These are phyloP conservation scores for Rhododendron mucronatum DNA, from an alignment of 148 eudicot species.

Conservation along the genomic window DNA sequence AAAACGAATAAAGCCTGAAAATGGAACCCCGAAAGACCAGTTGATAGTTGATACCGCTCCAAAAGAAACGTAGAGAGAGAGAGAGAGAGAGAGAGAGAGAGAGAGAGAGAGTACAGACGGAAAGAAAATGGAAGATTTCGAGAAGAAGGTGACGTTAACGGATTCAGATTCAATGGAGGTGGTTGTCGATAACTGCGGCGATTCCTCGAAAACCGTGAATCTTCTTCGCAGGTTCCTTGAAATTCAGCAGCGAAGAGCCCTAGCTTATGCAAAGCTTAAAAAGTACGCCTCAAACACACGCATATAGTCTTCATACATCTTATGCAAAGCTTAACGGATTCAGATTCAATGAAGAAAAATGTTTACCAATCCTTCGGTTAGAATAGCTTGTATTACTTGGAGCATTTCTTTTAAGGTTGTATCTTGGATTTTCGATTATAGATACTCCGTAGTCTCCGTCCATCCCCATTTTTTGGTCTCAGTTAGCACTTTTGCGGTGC, in stretches of 20 bases:
- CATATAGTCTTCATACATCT: not conserved
- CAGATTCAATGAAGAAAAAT: not conserved
- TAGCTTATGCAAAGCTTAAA: constrained; percentile 68
- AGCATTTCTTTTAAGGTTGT: not conserved
- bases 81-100: not conserved
- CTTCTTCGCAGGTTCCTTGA: constrained; percentile 10
- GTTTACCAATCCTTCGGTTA: not conserved
- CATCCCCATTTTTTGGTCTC: not conserved
- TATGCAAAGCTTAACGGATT: not conserved
- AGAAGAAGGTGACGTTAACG: constrained; percentile 25
- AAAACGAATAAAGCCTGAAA: too few species aligned
- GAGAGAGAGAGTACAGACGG: not conserved
- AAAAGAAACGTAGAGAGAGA: too few species aligned
- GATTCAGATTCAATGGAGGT: constrained; percentile 10
- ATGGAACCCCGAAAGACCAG: too few species aligned
- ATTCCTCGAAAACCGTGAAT: not conserved
- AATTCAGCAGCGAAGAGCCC: constrained; percentile 60
- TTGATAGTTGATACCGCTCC: too few species aligned
- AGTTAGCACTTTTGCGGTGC: too few species aligned
- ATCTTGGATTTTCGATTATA: not conserved
- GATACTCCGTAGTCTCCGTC: not conserved
- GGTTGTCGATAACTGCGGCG: not conserved
- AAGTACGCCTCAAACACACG: constrained; percentile 25
- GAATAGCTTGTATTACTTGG: not conserved
- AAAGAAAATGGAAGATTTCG: constrained; percentile 33